Percentiles rank a stretch among this genome's conserved stretches.
These are phyloP conservation scores for Pestalotiopsis sp. DNA, from an alignment of 2,329 filamentous ascomycete genomes.

Conservation along the genomic window DNA sequence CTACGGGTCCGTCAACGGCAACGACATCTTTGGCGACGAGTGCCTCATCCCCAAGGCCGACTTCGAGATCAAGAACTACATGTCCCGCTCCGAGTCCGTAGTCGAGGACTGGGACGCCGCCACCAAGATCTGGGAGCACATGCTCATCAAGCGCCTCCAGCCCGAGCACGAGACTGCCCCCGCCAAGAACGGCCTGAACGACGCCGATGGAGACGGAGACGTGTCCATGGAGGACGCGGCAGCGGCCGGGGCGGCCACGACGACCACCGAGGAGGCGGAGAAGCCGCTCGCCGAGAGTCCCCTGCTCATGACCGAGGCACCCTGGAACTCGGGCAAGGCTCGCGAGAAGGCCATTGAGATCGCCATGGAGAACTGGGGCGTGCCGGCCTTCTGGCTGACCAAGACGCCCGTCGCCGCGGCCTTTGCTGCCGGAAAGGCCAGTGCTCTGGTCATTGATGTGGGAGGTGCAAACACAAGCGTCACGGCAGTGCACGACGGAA, in stretches of 20 bases:
- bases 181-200: constrained; percentile 77
- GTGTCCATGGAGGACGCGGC: constrained; percentile 54
- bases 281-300: constrained; percentile 88
- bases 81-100: constrained; percentile 75
- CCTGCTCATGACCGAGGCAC: constrained; percentile 88
- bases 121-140: constrained; percentile 86
- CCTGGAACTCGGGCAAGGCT: constrained; percentile 86
- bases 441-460: constrained; percentile 88
- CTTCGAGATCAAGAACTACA: constrained; percentile 88
- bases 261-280: constrained; percentile 57
- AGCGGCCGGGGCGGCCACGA: neutral
- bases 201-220: constrained; percentile 65
- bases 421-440: constrained; percentile 90
- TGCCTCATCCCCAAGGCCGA: constrained; percentile 74
- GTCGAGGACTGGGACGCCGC: constrained; percentile 97
- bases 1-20: constrained; percentile 67
- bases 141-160: constrained; percentile 85
- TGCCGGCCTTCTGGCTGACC: constrained; percentile 91
- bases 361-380: constrained; percentile 95
- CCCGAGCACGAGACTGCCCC: constrained; percentile 70
- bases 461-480: constrained; percentile 87
- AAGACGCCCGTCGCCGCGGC: constrained; percentile 86
- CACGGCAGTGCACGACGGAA: constrained; percentile 89
- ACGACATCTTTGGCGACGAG: constrained; percentile 84
- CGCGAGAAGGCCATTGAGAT: constrained; percentile 95